Percentiles rank a stretch among this genome's conserved stretches.
phyloP scores from a whole-genome alignment of 306 rosid species.

The Castanea mollissima region DNA sequence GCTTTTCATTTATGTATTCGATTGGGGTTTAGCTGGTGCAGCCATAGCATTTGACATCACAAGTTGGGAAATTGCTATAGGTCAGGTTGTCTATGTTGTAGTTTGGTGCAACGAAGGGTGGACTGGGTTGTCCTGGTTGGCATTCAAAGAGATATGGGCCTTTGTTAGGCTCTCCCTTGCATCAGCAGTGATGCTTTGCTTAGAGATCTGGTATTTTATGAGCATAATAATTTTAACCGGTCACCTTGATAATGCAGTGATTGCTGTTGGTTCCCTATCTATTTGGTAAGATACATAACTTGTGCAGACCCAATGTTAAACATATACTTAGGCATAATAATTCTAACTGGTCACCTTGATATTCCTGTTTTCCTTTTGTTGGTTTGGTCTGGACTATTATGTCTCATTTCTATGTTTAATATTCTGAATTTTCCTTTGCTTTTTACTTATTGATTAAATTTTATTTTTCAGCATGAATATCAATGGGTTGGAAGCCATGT shows the following conservation, averaged over 20 bases:
- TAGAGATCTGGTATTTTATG: conserved; percentile 88
- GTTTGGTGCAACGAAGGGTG: conserved; percentile 88
- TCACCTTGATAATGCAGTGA: conserved; percentile 66
- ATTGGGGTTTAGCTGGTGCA: conserved; percentile 63
- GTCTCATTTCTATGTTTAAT: neutral
- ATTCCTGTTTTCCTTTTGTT: neutral
- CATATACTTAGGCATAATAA: neutral
- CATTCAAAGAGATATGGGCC: conserved; percentile 78
- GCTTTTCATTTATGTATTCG: conserved; percentile 53
- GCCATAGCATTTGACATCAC: conserved; percentile 70
- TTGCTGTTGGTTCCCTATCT: conserved; percentile 75
- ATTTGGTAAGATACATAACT: conserved; percentile 60
- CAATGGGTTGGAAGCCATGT: conserved; percentile 78
- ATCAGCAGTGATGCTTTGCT: conserved; percentile 94
- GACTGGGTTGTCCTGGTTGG: conserved; percentile 69
- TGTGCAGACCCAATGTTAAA: neutral
- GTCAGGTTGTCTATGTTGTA: conserved; percentile 64
- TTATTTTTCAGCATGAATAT: conserved; percentile 60
- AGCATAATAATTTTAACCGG: conserved; percentile 71
- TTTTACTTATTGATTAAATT: conserved; percentile 22
- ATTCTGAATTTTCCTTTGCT: conserved; percentile 4
- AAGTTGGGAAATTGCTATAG: conserved; percentile 56
- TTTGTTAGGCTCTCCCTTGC: conserved; percentile 81
- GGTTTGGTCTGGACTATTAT: neutral
- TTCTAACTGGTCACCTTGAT: too few relatives aligned